These are phyloP conservation scores for Leccinum fuscescens DNA, from an alignment of 1,284 basidiomycete genomes.

Conservation along the genomic window DNA sequence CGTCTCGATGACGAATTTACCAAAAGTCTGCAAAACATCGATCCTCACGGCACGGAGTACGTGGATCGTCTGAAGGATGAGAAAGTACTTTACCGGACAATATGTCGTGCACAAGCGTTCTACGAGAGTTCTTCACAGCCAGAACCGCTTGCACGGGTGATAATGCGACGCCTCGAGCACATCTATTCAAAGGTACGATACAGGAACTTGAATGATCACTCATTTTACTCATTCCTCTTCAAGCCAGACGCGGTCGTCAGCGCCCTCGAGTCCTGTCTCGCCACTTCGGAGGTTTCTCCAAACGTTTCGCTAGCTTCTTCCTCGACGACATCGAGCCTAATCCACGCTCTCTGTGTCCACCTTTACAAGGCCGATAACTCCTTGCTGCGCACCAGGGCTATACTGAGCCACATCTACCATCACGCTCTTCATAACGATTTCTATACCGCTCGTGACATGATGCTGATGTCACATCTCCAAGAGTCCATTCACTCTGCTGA, in stretches of 20 bases:
- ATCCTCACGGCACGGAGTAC: conserved; percentile 98
- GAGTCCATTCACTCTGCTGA: conserved; percentile 95
- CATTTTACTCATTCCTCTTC: conserved; percentile 11
- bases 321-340: conserved; percentile 67
- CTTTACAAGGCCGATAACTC: conserved; percentile 93
- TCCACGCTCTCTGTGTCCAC: conserved; percentile 87
- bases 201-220: not conserved
- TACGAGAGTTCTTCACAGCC: conserved; percentile 80
- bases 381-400: conserved; percentile 91
- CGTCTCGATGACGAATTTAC: conserved; percentile 99
- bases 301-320: conserved; percentile 56
- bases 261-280: conserved; percentile 78
- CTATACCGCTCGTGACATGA: conserved; percentile 95
- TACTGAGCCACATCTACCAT: conserved; percentile 97
- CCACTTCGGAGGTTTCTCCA: conserved; percentile 55
- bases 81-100: conserved; percentile 90
- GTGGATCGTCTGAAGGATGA: conserved; percentile 95
- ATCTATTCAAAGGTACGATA: conserved; percentile 89
- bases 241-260: conserved; percentile 92
- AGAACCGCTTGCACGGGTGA: conserved; percentile 82
- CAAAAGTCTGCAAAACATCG: conserved; percentile 95
- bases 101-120: conserved; percentile 88
- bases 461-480: conserved; percentile 98
- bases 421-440: conserved; percentile 96
- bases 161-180: conserved; percentile 96